Base-by-base conservation (phyloP, 2,329 filamentous ascomycete species). In the Pyrenochaeta sp. region DNA sequence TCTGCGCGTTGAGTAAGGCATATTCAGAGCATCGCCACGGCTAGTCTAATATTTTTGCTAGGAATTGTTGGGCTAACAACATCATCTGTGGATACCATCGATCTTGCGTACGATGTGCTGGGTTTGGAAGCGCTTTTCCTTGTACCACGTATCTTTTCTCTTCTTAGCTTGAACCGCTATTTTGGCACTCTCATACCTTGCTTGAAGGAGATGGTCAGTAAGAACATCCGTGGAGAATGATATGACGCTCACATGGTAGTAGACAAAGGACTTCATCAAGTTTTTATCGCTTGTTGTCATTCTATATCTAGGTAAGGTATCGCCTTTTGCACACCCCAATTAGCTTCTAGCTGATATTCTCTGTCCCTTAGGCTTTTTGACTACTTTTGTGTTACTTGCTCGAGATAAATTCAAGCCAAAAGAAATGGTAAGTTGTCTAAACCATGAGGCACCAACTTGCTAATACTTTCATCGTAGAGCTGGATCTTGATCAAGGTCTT, bases 171-270 rank as follows among this genome's bases (percentile, higher is more conserved):
- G 60, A 92, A 92, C 66, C 91, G 91, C 1, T 97, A 96, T 72
- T 97, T 95, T 83, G 93, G 91, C 36, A 95, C 90, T 0, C 76
- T 95, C 43, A 93, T 97, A 54, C 93, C 92, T 0, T 96, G 93
- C 60, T 82, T 97, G 45, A 95, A 95, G 72, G 91, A 94, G 73
- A 97, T 97, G 93, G 90, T 85, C 55, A 50, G 57, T 58, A 7
- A 10, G 21, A 4, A n/a, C 35, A 12, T n/a, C 17, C 11, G 12
- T 15, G 33, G 2, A 5, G 12, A 2, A n/a, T 27, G 3, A 33
- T n/a, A 30, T 11, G 14, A 15, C 14, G 29, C 45, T 45, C 7
- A 49, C 27, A 20, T 15, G 18, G 53, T 12, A 27, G 18, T 46
- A 86, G 85, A 86, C 90, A 33, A 94, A 93, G 75, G 92, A 96